Conservation (phyloP, 306 rosid genomes). For the Prunus salicina region DNA sequence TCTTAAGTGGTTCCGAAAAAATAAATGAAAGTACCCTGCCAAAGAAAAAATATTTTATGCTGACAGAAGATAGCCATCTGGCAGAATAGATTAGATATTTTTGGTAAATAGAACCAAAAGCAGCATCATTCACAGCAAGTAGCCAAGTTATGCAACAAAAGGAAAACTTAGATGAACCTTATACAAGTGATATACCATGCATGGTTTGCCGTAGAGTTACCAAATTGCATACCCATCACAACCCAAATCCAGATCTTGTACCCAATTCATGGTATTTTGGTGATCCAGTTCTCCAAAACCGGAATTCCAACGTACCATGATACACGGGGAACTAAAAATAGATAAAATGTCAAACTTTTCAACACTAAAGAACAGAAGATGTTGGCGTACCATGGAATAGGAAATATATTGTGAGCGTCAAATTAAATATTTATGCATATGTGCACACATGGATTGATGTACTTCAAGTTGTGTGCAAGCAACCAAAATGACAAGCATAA, state of each 20-base stretch:
- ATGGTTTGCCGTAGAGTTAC: not conserved
- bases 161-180: not conserved
- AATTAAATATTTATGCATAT: not conserved
- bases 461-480: not conserved
- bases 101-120: not conserved
- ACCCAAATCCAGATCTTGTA: not conserved
- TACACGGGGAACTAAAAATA: not conserved
- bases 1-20: slow-evolving; percentile 78
- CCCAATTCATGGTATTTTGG: not conserved
- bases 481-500: not conserved
- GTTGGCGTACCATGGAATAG: not conserved
- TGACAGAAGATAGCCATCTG: slow-evolving; percentile 12
- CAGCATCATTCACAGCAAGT: not conserved
- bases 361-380: not conserved
- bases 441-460: not conserved
- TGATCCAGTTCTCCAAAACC: not conserved
- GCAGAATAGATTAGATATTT: not conserved
- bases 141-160: not conserved
- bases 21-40: slow-evolving; percentile 89
- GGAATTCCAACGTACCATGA: slow-evolving; percentile 1
- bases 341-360: not conserved
- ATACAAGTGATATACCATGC: not conserved
- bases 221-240: not conserved
- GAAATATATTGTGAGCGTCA: not conserved
- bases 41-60: slow-evolving; percentile 22